phyloP scores from a whole-genome alignment of 75 land plant genomes.

The Cryptomeria japonica region DNA sequence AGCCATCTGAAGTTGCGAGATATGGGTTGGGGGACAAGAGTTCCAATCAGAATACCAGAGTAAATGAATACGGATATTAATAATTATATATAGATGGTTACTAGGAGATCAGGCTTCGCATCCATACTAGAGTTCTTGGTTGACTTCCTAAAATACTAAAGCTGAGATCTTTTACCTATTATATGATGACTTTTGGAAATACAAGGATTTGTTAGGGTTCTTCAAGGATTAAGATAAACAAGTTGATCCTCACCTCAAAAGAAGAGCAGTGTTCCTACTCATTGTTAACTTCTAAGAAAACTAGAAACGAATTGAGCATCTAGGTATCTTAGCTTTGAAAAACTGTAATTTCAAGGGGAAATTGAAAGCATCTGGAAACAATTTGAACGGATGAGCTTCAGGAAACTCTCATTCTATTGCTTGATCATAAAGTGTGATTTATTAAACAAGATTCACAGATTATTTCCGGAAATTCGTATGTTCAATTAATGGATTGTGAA shows the following conservation, averaged over 20 bases:
- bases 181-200: too few species aligned
- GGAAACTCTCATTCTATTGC: too few species aligned
- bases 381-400: background rate
- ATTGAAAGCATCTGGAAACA: background rate
- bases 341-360: background rate
- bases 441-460: too few species aligned
- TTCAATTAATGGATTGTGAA: too few species aligned
- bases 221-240: background rate
- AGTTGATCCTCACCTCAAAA: background rate
- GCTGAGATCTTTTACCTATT: background rate
- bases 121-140: background rate
- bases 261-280: background rate
- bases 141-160: background rate
- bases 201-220: background rate
- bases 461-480: too few species aligned
- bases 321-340: background rate
- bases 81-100: background rate
- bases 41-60: background rate
- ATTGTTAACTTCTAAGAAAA: background rate
- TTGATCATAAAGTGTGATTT: too few species aligned
- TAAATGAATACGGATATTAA: background rate
- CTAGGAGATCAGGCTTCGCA: background rate
- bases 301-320: background rate
- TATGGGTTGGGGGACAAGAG: background rate
- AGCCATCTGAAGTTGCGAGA: background rate